Evolutionary conservation across 768 basidiomycete genomes (phyloP).

Genomic region (Hortiboletus campestris): DNA sequence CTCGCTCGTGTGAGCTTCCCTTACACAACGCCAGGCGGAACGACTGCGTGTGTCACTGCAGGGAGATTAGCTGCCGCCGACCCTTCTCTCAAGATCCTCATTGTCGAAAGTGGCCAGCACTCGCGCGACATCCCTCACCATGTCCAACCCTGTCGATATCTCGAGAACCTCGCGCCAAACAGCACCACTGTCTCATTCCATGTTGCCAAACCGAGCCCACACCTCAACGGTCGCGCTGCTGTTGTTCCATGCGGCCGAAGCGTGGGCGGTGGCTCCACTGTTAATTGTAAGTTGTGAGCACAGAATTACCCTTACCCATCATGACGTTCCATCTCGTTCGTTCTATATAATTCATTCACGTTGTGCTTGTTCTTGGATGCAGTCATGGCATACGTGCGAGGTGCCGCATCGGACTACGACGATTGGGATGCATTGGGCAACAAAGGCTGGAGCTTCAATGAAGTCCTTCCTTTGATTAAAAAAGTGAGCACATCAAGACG

Average conservation of each 20-base stretch:
- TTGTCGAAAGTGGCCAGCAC: slow-evolving; percentile 59
- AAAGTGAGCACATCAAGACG: slow-evolving; percentile 39
- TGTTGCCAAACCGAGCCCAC: slow-evolving; percentile 37
- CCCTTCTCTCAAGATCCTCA: slow-evolving; percentile 52
- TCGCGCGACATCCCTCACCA: slow-evolving; percentile 46
- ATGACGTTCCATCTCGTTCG: neutral
- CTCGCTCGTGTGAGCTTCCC: neutral
- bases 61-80: slow-evolving; percentile 52
- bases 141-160: slow-evolving; percentile 52
- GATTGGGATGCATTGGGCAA: slow-evolving; percentile 54
- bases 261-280: slow-evolving; percentile 60
- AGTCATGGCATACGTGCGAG: slow-evolving; percentile 54
- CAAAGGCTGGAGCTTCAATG: slow-evolving; percentile 57
- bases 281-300: slow-evolving; percentile 47
- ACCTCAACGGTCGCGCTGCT: slow-evolving; percentile 42
- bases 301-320: too few species aligned
- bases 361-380: neutral
- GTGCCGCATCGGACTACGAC: slow-evolving; percentile 61
- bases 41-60: slow-evolving; percentile 52
- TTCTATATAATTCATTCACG: neutral
- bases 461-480: slow-evolving; percentile 55
- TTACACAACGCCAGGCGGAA: slow-evolving; percentile 38
- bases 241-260: slow-evolving; percentile 48
- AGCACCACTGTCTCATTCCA: slow-evolving; percentile 47
- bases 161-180: slow-evolving; percentile 39